A percentile compares a stretch with the other conserved stretches of the same genome.
Evolutionary conservation across 768 basidiomycete genomes (phyloP).

Genomic region (Plicaturopsis crispa): DNA sequence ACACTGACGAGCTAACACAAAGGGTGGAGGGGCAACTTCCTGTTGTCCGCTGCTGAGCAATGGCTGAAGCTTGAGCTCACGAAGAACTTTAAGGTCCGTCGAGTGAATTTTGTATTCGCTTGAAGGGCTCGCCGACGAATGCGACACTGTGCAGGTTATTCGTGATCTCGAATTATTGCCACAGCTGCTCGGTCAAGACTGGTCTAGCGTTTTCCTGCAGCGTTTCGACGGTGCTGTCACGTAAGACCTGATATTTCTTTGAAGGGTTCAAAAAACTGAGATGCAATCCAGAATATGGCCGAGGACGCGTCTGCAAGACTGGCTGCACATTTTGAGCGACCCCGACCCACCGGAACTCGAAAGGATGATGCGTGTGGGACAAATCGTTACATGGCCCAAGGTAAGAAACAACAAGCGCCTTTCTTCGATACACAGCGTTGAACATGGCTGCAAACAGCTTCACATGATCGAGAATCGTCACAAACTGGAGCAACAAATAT

Average conservation of each 20-base stretch:
- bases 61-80: constrained; percentile 93
- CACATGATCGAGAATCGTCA: constrained; percentile 94
- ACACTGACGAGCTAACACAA: constrained; percentile 1
- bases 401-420: too few species aligned
- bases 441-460: constrained; percentile 37
- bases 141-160: constrained; percentile 51
- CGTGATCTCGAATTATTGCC: constrained; percentile 94
- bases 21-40: constrained; percentile 95
- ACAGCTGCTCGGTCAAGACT: constrained; percentile 84
- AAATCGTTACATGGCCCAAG: constrained; percentile 96
- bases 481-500: constrained; percentile 76
- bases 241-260: constrained; percentile 34
- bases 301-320: constrained; percentile 72
- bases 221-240: constrained; percentile 85
- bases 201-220: constrained; percentile 95
- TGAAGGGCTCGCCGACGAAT: constrained; percentile 1
- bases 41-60: constrained; percentile 88
- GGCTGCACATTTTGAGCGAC: constrained; percentile 78
- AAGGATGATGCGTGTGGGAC: constrained; percentile 82
- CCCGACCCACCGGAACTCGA: constrained; percentile 74
- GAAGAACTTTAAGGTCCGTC: constrained; percentile 85
- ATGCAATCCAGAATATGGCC: constrained; percentile 66
- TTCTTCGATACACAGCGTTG: not conserved
- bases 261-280: constrained; percentile 3
- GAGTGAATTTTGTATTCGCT: not conserved